Evolutionary conservation across 768 basidiomycete species (phyloP).

Genomic region (Lepiota brunneoincarnata): DNA sequence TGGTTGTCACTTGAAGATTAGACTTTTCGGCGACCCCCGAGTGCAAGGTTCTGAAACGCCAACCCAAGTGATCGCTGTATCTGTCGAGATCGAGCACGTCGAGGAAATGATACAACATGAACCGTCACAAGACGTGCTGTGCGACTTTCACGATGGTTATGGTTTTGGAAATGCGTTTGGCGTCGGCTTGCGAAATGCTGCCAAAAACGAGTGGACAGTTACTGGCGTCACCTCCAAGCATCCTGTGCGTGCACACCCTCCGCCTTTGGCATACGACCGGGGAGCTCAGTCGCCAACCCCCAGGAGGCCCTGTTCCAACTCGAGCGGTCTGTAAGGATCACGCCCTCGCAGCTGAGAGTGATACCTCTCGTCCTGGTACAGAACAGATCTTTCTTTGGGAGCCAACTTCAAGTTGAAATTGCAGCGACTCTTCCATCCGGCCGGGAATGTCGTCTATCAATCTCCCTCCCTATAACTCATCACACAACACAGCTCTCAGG

Average conservation of each 20-base stretch:
- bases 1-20: conserved; percentile 46
- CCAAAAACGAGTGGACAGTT: conserved; percentile 56
- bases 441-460: conserved; percentile 21
- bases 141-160: conserved; percentile 73
- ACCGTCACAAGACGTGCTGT: conserved; percentile 50
- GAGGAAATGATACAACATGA: conserved; percentile 33
- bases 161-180: conserved; percentile 74
- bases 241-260: background rate
- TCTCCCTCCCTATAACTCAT: conserved; percentile 45
- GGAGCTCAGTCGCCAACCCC: background rate
- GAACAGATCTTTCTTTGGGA: conserved; percentile 28
- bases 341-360: conserved; percentile 61
- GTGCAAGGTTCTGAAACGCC: conserved; percentile 42
- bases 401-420: conserved; percentile 36
- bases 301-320: conserved; percentile 30
- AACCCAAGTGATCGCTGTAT: conserved; percentile 52
- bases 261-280: background rate
- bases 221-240: conserved; percentile 9
- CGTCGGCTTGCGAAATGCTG: conserved; percentile 50
- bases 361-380: conserved; percentile 43
- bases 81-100: conserved; percentile 37
- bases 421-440: conserved; percentile 26
- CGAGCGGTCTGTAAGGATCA: conserved; percentile 35
- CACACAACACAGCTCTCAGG: conserved; percentile 34
- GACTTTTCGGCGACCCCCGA: conserved; percentile 78